phyloP scores from a whole-genome alignment of 2,329 filamentous ascomycete species.

The Hypoxylon sp. region DNA sequence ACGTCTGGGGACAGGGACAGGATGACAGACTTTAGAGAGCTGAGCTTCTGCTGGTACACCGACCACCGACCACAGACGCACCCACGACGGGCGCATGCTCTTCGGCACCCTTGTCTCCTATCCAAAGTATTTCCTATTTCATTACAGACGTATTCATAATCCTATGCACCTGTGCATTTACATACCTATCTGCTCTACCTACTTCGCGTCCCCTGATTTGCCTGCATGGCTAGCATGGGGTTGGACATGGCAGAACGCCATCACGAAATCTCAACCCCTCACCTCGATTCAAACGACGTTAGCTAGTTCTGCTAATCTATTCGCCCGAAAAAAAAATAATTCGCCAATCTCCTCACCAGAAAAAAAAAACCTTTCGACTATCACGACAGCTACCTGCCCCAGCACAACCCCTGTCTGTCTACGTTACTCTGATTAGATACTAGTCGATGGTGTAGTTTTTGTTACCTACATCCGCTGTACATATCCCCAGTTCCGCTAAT shows the following conservation, averaged over 20 bases:
- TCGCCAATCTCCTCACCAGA: slow-evolving; percentile 31
- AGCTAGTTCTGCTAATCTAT: slow-evolving; percentile 40
- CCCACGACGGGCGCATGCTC: slow-evolving; percentile 24
- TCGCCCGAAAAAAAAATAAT: slow-evolving; percentile 34
- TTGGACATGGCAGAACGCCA: slow-evolving; percentile 41
- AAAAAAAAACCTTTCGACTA: slow-evolving; percentile 27
- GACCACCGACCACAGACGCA: slow-evolving; percentile 6
- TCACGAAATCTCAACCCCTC: slow-evolving; percentile 45
- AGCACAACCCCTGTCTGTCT: slow-evolving; percentile 30
- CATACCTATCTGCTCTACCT: neutral
- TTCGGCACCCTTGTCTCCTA: slow-evolving; percentile 32
- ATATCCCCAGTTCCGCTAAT: slow-evolving; percentile 7
- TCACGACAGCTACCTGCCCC: slow-evolving; percentile 34
- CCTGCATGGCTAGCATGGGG: slow-evolving; percentile 33
- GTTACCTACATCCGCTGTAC: slow-evolving; percentile 30
- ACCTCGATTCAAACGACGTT: slow-evolving; percentile 39
- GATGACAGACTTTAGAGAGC: slow-evolving; percentile 25
- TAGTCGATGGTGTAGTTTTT: slow-evolving; percentile 32
- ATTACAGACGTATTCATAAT: slow-evolving; percentile 36
- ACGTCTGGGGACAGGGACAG: slow-evolving; percentile 11
- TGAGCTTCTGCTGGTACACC: slow-evolving; percentile 31
- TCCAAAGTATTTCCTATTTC: slow-evolving; percentile 31
- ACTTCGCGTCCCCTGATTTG: slow-evolving; percentile 34
- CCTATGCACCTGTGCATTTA: slow-evolving; percentile 19
- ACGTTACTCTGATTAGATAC: slow-evolving; percentile 23